These are phyloP conservation scores for Aspergillus pseudonomiae DNA, from an alignment of 2,329 filamentous ascomycete genomes.

Conservation along the genomic window DNA sequence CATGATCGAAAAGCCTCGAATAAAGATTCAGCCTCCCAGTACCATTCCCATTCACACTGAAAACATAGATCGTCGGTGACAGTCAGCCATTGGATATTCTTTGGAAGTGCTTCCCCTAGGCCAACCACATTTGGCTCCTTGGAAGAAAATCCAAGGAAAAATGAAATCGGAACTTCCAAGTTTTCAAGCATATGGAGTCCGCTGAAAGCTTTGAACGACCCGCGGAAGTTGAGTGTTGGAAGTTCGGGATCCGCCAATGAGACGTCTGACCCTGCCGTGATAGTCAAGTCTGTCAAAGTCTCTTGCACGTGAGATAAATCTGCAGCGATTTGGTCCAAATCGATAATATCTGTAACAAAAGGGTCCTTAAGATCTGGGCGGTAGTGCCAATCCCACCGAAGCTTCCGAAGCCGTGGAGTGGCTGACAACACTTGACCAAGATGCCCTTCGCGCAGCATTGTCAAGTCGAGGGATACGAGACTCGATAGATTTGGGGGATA, in stretches of 20 bases:
- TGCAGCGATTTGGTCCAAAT: conserved; percentile 21
- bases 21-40: background rate
- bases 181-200: background rate
- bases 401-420: conserved; percentile 12
- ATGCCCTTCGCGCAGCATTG: conserved; percentile 12
- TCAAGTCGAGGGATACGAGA: conserved; percentile 17
- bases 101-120: background rate
- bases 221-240: background rate
- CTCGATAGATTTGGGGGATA: conserved; percentile 9
- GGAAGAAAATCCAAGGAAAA: background rate
- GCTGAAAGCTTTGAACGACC: background rate
- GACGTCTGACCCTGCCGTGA: conserved; percentile 11
- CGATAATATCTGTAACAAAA: conserved; percentile 11
- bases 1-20: conserved; percentile 16
- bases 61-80: conserved; percentile 20
- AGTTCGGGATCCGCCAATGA: background rate
- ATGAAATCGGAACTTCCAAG: background rate
- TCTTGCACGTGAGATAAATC: conserved; percentile 21
- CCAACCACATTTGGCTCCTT: background rate
- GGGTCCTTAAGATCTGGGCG: conserved; percentile 7
- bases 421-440: conserved; percentile 14
- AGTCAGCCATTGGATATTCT: background rate
- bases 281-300: conserved; percentile 23
- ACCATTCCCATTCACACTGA: conserved; percentile 18
- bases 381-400: conserved; percentile 20